Conservation (phyloP, 306 rosid species). For the Ormosia semicastrata region DNA sequence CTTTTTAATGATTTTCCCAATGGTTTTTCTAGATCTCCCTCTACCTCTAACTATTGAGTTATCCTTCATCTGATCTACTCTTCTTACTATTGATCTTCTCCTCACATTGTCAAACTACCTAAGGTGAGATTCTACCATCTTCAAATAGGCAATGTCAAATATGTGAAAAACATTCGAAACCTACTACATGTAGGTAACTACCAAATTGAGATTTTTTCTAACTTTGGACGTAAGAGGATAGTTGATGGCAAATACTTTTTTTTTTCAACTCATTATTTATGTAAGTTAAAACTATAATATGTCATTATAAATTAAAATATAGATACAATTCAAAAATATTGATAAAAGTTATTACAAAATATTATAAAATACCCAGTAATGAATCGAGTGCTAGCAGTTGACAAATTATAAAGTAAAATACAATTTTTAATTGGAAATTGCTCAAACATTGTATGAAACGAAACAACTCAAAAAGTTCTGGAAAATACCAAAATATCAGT, state of each 20-base stretch:
- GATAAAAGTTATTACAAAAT: neutral
- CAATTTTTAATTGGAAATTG: neutral
- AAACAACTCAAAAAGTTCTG: conserved; percentile 19
- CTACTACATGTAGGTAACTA: neutral
- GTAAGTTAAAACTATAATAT: neutral
- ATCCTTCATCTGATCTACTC: neutral
- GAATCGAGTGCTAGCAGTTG: neutral
- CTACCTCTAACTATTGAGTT: neutral
- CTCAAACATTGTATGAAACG: conserved; percentile 14
- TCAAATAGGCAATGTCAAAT: neutral
- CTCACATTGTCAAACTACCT: neutral
- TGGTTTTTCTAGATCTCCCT: no score
- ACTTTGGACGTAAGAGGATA: neutral
- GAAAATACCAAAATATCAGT: conserved; percentile 86
- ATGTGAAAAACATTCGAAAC: neutral
- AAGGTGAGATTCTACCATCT: no score
- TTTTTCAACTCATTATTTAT: neutral
- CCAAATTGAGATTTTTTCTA: neutral
- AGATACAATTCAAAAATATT: neutral
- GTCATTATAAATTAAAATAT: neutral
- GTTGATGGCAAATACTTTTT: neutral
- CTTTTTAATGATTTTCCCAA: no score
- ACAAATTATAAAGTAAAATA: neutral
- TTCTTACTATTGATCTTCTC: neutral
- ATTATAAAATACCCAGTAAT: neutral